These are phyloP conservation scores for Trametes meyenii DNA, from an alignment of 768 basidiomycete genomes.

Conservation along the genomic window DNA sequence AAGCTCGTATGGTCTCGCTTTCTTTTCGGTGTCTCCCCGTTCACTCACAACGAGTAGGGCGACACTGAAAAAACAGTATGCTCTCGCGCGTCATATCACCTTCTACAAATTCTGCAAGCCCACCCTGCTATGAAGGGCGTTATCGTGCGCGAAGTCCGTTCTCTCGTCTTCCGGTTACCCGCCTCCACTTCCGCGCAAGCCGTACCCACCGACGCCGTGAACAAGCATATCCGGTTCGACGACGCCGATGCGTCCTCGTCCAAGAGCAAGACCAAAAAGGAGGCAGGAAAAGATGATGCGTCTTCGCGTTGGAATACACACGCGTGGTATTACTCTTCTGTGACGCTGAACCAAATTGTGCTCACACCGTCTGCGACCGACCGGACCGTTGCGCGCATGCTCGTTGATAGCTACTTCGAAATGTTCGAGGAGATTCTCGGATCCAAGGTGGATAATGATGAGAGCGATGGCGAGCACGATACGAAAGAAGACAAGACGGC, in stretches of 20 bases:
- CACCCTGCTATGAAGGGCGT: slow-evolving; percentile 94
- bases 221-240: slow-evolving; percentile 57
- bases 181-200: slow-evolving; percentile 39
- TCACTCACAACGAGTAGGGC: slow-evolving; percentile 52
- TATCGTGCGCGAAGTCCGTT: slow-evolving; percentile 83
- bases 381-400: slow-evolving; percentile 68
- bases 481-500: slow-evolving; percentile 41
- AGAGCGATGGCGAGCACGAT: slow-evolving; percentile 40
- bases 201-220: slow-evolving; percentile 21
- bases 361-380: slow-evolving; percentile 63
- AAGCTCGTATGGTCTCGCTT: slow-evolving; percentile 67
- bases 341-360: slow-evolving; percentile 94
- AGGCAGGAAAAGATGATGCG: slow-evolving; percentile 29
- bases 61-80: slow-evolving; percentile 88
- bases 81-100: slow-evolving; percentile 86
- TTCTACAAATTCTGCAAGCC: slow-evolving; percentile 85
- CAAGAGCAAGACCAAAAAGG: slow-evolving; percentile 23
- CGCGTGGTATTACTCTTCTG: slow-evolving; percentile 87
- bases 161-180: slow-evolving; percentile 71
- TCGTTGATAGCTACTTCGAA: slow-evolving; percentile 93
- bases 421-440: slow-evolving; percentile 89
- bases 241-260: slow-evolving; percentile 34
- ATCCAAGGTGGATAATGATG: slow-evolving; percentile 46
- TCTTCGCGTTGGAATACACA: slow-evolving; percentile 62
- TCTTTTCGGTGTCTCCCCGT: background rate